Evolutionary conservation across 305 asterid genomes (phyloP), one percentile per base, ranked within the genome.

Genomic region (Euphrasia arctica): DNA sequence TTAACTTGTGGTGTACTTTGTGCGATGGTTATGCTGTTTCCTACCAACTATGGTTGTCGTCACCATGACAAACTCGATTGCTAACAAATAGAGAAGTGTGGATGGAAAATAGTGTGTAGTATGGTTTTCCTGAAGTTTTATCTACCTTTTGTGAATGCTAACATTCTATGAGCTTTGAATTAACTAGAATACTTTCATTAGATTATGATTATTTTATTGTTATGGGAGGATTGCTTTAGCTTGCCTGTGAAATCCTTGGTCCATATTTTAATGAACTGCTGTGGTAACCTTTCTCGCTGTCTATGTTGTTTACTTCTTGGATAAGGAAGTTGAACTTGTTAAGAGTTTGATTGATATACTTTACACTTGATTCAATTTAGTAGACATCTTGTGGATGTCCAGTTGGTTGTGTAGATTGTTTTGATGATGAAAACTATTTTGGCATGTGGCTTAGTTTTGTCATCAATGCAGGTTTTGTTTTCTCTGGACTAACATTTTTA

Each of bases 371-470:
- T 57, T 61, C 39, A 54, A 50, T 22, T 55, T 36, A 22, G 25
- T 55, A 28, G 31, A 59, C 43, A 50, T 62, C 55, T 65, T 66
- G 55, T 80, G 64, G 58, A 66, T 55, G 54, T 13, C 45, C 32
- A 14, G 31, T 60, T 60, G 59, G 56, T 65, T 64, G 15, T 65
- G 58, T 68, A 66, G 57, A 43, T 61, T 69, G 58, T 69, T 42
- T 54, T 42, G 72, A 39, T 62, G 42, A 72, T 57, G 63, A 51
- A 56, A 41, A 64, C 41, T 69, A 22, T 15, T 29, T 47, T 31
- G 60, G 31, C 63, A 31, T 28, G 27, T 65, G 47, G 28, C 11
- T 58, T 64, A 59, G 57, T 70, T 42, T 64, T 39, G 67, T 36
- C 70, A 47, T 51, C 57, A 32, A 11, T 67, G 32, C 48, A 51